Evolutionary conservation across 306 rosid genomes (phyloP).

Genomic region (Erythrophleum fordii): DNA sequence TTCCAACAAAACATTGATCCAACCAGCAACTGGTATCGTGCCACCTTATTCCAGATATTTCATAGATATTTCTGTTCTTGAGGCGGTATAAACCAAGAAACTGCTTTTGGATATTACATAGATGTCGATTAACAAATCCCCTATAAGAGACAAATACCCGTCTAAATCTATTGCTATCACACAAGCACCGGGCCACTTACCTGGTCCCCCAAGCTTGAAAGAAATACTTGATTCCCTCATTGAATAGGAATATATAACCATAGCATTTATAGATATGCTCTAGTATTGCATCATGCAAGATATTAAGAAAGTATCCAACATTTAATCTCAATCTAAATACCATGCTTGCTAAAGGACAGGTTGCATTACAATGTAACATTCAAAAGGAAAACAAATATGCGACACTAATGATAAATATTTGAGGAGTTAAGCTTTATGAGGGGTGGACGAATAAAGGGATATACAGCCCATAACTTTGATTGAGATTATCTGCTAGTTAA

Average conservation of each 20-base stretch:
- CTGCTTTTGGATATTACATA: conserved; percentile 31
- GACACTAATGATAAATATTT: background rate
- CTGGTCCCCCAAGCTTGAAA: conserved; percentile 28
- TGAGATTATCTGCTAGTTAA: background rate
- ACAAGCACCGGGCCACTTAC: conserved; percentile 19
- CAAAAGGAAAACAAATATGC: background rate
- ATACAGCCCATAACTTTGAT: background rate
- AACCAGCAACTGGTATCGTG: background rate
- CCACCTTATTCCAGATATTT: conserved; percentile 1
- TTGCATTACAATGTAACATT: background rate
- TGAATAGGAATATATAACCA: conserved; percentile 32
- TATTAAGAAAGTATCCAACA: conserved; percentile 22
- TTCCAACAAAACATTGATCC: background rate
- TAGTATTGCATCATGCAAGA: conserved; percentile 5
- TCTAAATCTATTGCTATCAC: conserved; percentile 41
- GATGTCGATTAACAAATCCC: conserved; percentile 23
- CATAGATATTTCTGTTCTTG: conserved; percentile 14
- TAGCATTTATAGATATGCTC: conserved; percentile 20
- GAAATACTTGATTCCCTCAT: conserved; percentile 37
- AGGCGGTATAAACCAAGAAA: conserved; percentile 18
- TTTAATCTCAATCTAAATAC: background rate
- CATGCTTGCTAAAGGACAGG: background rate
- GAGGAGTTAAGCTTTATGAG: background rate
- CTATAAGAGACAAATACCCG: conserved; percentile 36
- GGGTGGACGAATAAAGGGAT: background rate